Percentiles rank a stretch among this genome's conserved stretches.
Evolutionary conservation across 169 alveolate genomes (phyloP).

Genomic region (Cryptosporidium bovis): DNA sequence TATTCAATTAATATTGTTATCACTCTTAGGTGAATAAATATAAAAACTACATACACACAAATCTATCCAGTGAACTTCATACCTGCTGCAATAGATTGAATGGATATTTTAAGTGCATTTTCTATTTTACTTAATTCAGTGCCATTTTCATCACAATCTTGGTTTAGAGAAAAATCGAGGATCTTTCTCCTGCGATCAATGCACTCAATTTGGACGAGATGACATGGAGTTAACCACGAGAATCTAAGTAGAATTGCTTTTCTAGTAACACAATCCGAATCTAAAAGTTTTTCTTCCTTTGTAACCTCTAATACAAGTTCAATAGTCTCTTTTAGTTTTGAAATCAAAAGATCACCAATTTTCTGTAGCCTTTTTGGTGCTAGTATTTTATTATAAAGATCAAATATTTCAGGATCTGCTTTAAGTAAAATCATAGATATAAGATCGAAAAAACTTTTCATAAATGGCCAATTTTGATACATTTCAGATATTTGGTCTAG

Average conservation of each 20-base stretch:
- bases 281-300: slow-evolving; percentile 49
- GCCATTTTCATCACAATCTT: not conserved
- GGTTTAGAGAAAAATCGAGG: not conserved
- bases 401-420: slow-evolving; percentile 79
- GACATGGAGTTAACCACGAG: slow-evolving; percentile 72
- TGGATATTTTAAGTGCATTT: slow-evolving; percentile 71
- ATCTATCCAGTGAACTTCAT: slow-evolving; percentile 60
- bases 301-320: slow-evolving; percentile 66
- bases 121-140: slow-evolving; percentile 53
- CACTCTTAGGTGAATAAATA: not conserved
- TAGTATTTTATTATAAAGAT: slow-evolving; percentile 48
- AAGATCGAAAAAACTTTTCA: slow-evolving; percentile 83
- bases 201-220: slow-evolving; percentile 73
- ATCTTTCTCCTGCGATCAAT: slow-evolving; percentile 70
- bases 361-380: slow-evolving; percentile 54
- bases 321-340: slow-evolving; percentile 60
- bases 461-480: slow-evolving; percentile 86
- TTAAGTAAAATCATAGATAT: slow-evolving; percentile 84
- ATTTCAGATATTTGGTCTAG: slow-evolving; percentile 78
- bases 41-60: not conserved
- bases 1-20: too few species aligned
- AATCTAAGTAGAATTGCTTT: slow-evolving; percentile 67
- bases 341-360: slow-evolving; percentile 41
- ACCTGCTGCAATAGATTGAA: slow-evolving; percentile 69
- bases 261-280: slow-evolving; percentile 71